Conservation (phyloP, 2,329 filamentous ascomycete genomes). For the Trichoderma simmonsii region DNA sequence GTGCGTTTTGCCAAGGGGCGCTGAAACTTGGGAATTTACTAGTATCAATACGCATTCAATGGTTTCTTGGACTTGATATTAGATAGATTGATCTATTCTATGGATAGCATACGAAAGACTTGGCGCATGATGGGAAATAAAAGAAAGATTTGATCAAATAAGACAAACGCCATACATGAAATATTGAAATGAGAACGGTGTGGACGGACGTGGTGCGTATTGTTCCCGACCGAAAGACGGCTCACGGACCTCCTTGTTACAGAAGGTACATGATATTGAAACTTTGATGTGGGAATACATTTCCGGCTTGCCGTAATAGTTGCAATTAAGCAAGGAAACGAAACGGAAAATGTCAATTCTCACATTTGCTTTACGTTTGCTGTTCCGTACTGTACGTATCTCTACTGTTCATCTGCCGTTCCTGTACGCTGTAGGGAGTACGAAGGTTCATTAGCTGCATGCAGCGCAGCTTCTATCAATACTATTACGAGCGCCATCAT, state of each 20-base stretch:
- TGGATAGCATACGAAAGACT: not conserved
- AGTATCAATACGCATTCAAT: no score
- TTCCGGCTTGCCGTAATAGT: not conserved
- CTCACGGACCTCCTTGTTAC: not conserved
- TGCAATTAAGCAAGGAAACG: not conserved
- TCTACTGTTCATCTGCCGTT: not conserved
- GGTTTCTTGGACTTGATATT: no score
- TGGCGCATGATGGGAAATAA: not conserved
- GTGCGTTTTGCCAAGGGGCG: not conserved
- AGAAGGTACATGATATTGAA: not conserved
- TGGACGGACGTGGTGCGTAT: no score
- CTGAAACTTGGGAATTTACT: not conserved
- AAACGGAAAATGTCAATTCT: not conserved
- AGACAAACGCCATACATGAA: not conserved
- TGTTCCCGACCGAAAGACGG: no score
- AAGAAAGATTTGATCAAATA: not conserved
- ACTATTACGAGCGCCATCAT: not conserved
- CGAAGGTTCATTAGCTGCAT: not conserved
- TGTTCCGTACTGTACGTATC: not conserved
- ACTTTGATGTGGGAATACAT: not conserved
- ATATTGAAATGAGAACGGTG: not conserved
- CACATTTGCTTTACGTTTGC: not conserved
- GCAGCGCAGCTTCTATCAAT: not conserved
- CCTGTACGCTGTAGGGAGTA: not conserved
- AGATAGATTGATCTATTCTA: no score